Base-by-base conservation (phyloP, 768 basidiomycete species). In the Gymnopilus junonius region DNA sequence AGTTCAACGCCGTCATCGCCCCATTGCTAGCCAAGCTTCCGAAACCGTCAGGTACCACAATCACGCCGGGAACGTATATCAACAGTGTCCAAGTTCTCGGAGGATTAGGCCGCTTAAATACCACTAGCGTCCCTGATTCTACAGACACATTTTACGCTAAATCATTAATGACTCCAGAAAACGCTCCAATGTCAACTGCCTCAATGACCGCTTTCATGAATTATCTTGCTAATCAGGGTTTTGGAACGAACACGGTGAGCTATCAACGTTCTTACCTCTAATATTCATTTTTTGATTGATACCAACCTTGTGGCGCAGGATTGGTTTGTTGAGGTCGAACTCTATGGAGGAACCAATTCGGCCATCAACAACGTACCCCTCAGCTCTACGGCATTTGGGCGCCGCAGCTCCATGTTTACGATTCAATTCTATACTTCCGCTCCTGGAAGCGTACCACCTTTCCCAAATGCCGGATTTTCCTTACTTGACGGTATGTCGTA, bases 381-480 rank as follows among this genome's bases (percentile, higher is more conserved):
- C 8, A 67, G 77, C 42, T 77, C 75, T 1, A 84, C 83, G 0
- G 78, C 85, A 0, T 87, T 84, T 62, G 77, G 74, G 0, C 79
- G 81, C 58, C 75, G 85, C 21, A 72, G 71, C 62, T 76, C 80
- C 1, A 67, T 81, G 42, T 83, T 83, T 55, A 80, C 77, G 3
- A 76, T 85, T 58, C 85, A 86, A 67, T 72, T 85, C 59, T 85
- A 87, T 66, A 82, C 82, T 0, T 82, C 81, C 0, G 76, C 81
- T 6, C 55, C 65, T 0, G 75, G 69, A 54, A 64, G 69, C 7
- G 58, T 64, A 0, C 79, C 82, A 2, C 83, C 82, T 0, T 85
- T 77, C 70, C 84, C 85, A 1, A 53, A 66, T 4, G 70, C 71
- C 15, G 85, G 83, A 0, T 79, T 84, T 55, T 68, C 72, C 0